Evolutionary conservation across 345 rosid species (phyloP), one percentile per base, ranked within the genome.

Genomic region (Laguncularia racemosa): DNA sequence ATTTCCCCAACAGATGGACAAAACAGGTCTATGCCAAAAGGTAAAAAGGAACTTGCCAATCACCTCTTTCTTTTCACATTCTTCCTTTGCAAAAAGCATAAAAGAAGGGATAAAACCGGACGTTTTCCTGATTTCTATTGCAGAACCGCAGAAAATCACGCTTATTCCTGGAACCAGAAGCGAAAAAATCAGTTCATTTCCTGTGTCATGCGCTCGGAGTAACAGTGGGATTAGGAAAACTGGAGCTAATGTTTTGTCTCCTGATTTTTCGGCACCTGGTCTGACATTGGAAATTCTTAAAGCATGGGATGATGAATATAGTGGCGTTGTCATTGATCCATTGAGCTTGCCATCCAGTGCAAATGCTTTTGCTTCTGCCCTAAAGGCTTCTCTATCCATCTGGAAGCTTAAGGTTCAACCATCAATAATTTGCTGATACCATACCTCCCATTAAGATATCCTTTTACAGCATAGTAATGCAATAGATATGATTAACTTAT

Each of bases 251-350:
- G 81, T 71, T 6, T 16, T 68, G 50, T 81, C 71, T n/a, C 60
- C 75, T 7, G 70, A 81, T 44, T 14, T 65, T 45, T 65, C 78
- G 4, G 40, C 73, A 3, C 70, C 66, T 12, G 54, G 56, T 57
- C 44, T 67, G 20, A 28, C 33, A 18, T 55, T 58, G 23, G 79
- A 79, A 16, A 52, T 68, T 57, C 83, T 83, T 16, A 63, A 61
- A 40, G 80, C 78, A 18, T 56, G 54, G 55, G 79, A 83, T 16
- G 85, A 80, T 58, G 75, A 77, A 59, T 83, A 77, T 4, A 73
- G 62, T n/a, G 83, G 85, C 15, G 53, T 75, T 44, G 46, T 75
- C 55, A 49, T 80, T 17, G 63, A 83, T 48, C 74, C 81, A 1
- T 17, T 28, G 23, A 43, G 62, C 46, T 59, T 77, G 50, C 81